Evolutionary conservation across 306 rosid species (phyloP).

Genomic region (Echinosophora koreensis): DNA sequence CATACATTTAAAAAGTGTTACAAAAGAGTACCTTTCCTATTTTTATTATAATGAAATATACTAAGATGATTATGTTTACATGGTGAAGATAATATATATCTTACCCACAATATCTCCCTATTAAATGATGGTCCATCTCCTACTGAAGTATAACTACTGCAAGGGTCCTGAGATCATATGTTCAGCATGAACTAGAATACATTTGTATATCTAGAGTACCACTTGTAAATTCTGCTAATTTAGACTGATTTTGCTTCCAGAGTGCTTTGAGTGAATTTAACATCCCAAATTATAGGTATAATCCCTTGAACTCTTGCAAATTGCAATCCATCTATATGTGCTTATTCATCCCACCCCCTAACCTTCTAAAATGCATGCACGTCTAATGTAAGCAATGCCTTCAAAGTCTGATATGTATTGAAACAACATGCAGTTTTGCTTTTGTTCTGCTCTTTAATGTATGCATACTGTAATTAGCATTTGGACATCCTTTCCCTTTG

Average conservation of each 20-base stretch:
- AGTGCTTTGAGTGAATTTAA: neutral
- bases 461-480: conserved; percentile 11
- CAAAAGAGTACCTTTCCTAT: neutral
- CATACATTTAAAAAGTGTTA: neutral
- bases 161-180: neutral
- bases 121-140: neutral
- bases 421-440: neutral
- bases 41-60: neutral
- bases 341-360: too few species aligned
- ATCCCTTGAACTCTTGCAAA: too few species aligned
- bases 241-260: neutral
- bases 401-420: too few species aligned
- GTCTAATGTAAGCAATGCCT: too few species aligned
- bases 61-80: neutral
- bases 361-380: too few species aligned
- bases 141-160: neutral
- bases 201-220: neutral
- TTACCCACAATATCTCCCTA: neutral
- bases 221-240: neutral
- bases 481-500: conserved; percentile 19
- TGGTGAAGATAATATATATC: neutral
- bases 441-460: neutral
- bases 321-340: too few species aligned
- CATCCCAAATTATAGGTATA: too few species aligned
- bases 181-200: conserved; percentile 1